Conservation (phyloP, 331 rosid genomes). For the Cucumis variabilis region DNA sequence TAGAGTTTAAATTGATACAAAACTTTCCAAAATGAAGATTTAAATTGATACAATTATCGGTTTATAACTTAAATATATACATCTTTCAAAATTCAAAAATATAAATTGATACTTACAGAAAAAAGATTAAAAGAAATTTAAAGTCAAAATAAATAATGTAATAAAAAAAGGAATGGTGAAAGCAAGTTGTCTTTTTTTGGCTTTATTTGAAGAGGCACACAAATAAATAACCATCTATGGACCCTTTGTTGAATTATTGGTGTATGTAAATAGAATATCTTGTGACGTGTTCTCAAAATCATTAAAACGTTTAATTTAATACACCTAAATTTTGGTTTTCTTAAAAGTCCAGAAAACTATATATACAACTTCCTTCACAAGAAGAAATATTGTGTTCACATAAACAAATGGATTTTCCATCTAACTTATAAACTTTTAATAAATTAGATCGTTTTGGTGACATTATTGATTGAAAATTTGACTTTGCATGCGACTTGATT, state of each 20-base stretch:
- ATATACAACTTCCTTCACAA: neutral
- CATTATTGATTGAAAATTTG: neutral
- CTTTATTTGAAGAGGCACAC: no score
- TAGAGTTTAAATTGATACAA: no score
- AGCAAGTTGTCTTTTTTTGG: no score
- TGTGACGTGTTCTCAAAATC: constrained; percentile 13
- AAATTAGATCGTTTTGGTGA: neutral
- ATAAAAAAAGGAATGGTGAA: no score
- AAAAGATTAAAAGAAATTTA: no score
- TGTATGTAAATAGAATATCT: neutral
- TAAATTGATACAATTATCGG: no score
- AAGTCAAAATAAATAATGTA: no score
- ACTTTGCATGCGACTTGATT: neutral
- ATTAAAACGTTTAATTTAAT: neutral
- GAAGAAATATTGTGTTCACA: neutral
- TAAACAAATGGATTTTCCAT: neutral
- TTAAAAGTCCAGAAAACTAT: neutral
- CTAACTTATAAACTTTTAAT: neutral
- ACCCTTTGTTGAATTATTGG: neutral
- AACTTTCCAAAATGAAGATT: no score
- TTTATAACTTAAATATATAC: no score
- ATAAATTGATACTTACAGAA: no score
- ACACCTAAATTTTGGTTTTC: neutral
- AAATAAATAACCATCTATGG: neutral
- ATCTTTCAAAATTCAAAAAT: no score